These are phyloP conservation scores for Phoma herbarum DNA, from an alignment of 2,329 filamentous ascomycete genomes.

Conservation along the genomic window DNA sequence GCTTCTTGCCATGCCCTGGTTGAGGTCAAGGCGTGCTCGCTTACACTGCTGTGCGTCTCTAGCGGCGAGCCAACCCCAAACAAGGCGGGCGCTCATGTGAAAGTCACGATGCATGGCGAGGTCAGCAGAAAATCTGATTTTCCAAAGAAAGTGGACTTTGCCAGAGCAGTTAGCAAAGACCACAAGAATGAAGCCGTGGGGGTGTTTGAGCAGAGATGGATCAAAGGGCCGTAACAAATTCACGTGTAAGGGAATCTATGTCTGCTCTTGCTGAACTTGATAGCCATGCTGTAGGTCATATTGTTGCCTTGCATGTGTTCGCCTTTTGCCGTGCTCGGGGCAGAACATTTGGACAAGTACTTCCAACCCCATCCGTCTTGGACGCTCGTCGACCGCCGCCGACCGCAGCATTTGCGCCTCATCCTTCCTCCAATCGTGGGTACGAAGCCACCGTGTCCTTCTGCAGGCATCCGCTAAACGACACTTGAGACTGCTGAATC, in stretches of 20 bases:
- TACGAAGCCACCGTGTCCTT: conserved; percentile 11
- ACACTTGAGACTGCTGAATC: not conserved
- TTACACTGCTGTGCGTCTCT: conserved; percentile 25
- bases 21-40: conserved; percentile 35
- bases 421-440: conserved; percentile 1
- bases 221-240: not conserved
- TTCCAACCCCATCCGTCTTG: not conserved
- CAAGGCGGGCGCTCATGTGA: conserved; percentile 17
- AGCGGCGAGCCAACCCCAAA: conserved; percentile 25
- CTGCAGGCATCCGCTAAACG: not conserved
- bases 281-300: not conserved
- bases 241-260: not conserved
- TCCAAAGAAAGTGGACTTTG: too few species aligned
- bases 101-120: conserved; percentile 12
- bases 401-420: not conserved
- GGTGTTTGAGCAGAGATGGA: too few species aligned
- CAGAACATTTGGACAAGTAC: not conserved
- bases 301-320: not conserved
- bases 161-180: not conserved
- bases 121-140: not conserved
- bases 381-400: not conserved
- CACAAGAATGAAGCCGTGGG: not conserved
- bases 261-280: not conserved
- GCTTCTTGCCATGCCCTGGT: conserved; percentile 35
- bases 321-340: not conserved